phyloP scores from a whole-genome alignment of 148 eudicot genomes.

The Vaccinium vitisidaea region DNA sequence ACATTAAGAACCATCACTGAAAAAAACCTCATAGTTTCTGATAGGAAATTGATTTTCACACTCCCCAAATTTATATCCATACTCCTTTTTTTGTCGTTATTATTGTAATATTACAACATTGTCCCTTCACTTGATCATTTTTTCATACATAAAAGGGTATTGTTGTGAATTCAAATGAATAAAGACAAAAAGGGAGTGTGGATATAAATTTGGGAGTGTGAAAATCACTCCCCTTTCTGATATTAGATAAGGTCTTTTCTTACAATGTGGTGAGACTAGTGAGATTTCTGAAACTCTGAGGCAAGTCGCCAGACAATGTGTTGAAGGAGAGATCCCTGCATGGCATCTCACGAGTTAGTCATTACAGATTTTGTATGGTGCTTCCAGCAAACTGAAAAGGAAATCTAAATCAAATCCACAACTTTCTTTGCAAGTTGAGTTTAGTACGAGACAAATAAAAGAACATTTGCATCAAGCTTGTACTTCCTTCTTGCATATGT shows the following conservation, averaged over 20 bases:
- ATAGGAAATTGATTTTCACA: too few species aligned
- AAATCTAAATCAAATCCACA: not conserved
- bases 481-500: not conserved
- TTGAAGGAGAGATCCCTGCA: slow-evolving; percentile 72
- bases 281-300: slow-evolving; percentile 48
- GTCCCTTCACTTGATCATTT: too few species aligned
- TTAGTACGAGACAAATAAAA: not conserved
- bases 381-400: not conserved
- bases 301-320: slow-evolving; percentile 47
- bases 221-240: not conserved
- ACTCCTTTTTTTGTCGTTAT: too few species aligned
- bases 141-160: too few species aligned
- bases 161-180: too few species aligned
- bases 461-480: not conserved
- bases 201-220: too few species aligned
- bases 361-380: not conserved
- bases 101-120: too few species aligned
- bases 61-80: too few species aligned
- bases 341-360: slow-evolving; percentile 4
- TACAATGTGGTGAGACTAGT: slow-evolving; percentile 48
- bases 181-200: too few species aligned
- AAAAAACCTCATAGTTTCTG: not conserved
- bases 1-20: slow-evolving; percentile 13
- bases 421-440: not conserved
- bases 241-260: slow-evolving; percentile 23